phyloP scores from a whole-genome alignment of 73 alveolate genomes.

The Symbiodinium natans region DNA sequence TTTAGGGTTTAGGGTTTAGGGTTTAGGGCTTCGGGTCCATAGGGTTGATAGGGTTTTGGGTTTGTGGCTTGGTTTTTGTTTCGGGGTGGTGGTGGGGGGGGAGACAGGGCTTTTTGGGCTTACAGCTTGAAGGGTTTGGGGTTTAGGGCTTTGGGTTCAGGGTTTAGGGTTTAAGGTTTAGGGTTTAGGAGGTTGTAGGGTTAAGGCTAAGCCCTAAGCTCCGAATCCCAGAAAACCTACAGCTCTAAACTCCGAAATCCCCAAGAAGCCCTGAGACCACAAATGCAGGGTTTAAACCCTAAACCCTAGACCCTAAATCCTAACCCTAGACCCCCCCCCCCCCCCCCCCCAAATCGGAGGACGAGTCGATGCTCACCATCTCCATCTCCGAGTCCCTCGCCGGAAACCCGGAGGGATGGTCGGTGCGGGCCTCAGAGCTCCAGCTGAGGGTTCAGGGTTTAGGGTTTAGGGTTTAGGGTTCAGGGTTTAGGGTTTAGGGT shows the following conservation, averaged over 20 bases:
- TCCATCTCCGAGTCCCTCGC: slow-evolving; percentile 88
- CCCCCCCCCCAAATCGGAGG: neutral
- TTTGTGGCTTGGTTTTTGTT: no score
- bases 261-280: no score
- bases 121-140: no score
- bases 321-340: neutral
- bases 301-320: neutral
- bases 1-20: no score
- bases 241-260: neutral
- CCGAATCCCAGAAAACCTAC: neutral
- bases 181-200: no score
- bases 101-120: no score
- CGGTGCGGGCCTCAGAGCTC: slow-evolving; percentile 56
- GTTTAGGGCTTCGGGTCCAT: neutral
- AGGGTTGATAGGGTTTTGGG: no score
- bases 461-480: neutral
- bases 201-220: neutral
- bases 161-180: no score
- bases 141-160: no score
- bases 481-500: neutral
- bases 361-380: slow-evolving; percentile 90
- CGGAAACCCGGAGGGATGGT: slow-evolving; percentile 92
- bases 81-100: no score
- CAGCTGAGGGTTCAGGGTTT: neutral
- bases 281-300: neutral